Evolutionary conservation across 2,329 filamentous ascomycete species (phyloP), one percentile per base, ranked within the genome.

Genomic region (Neoscytalidium dimidiatum): DNA sequence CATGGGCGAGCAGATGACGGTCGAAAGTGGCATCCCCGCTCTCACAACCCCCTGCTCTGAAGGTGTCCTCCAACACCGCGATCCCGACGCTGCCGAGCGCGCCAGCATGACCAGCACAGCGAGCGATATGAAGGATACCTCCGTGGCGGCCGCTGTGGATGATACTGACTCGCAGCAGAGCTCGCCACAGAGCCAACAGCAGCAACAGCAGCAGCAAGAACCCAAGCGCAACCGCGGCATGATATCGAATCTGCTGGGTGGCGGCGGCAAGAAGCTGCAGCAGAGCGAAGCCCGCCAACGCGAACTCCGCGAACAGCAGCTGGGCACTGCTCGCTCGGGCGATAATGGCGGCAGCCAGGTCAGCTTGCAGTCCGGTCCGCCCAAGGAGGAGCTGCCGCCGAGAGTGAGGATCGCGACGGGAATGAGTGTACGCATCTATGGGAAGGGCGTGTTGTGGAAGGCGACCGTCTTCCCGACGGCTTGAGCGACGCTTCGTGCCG

Each of bases 1-100:
- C 65, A 84, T 89, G 67, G 81, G 87, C 2, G 85, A 89, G 4
- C 84, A 91, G 68, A 97, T 98, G 94, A 96, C 96, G 72, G 80
- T 92, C 3, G 95, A 98, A 75, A 80, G 81, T 4, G 80, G 81
- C 28, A 82, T 84, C 31, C 82, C 82, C 6, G 73, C 80, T 5
- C 73, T 84, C 29, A 76, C 73, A n/a, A 76, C 72, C 8, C 81
- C 80, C 3, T 77, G 82, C 26, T 69, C 75, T 13, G 73, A 76
- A 6, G 64, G 57, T 21, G 35, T 56, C 6, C 48, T 63, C 9
- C 61, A 63, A n/a, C 46, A 63, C 26, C 48, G 35, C 46, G 61
- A 63, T 38, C n/a, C 31, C 51, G 48, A 48, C 8, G 31, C 28
- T 4, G 49, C 49, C 19, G 62, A 58, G 38, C 49, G 62, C 6